A percentile compares a stretch with the other conserved stretches of the same genome.
Evolutionary conservation across 1,284 basidiomycete genomes (phyloP).

Genomic region (Hypsizygus ulmarius): DNA sequence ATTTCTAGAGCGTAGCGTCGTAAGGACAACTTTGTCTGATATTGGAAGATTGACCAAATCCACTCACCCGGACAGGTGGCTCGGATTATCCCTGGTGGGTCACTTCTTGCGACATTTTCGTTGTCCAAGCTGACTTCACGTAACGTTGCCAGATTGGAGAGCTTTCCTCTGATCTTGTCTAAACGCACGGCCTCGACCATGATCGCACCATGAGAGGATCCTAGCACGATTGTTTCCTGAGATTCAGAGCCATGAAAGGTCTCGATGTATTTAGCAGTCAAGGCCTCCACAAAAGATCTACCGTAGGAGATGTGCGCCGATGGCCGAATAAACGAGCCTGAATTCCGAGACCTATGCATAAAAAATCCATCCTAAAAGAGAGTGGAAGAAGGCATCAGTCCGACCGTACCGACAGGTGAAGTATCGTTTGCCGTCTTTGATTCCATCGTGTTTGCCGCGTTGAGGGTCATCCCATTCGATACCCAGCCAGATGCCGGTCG

Average conservation of each 20-base stretch:
- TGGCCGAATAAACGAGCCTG: slow-evolving; percentile 77
- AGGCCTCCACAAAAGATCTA: slow-evolving; percentile 70
- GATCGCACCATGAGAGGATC: slow-evolving; percentile 80
- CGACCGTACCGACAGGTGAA: slow-evolving; percentile 74
- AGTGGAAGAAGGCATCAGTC: slow-evolving; percentile 5
- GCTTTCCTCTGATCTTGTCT: slow-evolving; percentile 71
- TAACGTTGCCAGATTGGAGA: slow-evolving; percentile 66
- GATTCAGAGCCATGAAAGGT: slow-evolving; percentile 45
- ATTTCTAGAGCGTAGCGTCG: slow-evolving; percentile 52
- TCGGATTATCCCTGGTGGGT: slow-evolving; percentile 52
- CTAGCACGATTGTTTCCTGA: slow-evolving; percentile 66
- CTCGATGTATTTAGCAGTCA: slow-evolving; percentile 77
- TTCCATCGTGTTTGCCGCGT: slow-evolving; percentile 86
- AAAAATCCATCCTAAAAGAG: slow-evolving; percentile 7
- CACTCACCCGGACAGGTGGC: slow-evolving; percentile 69
- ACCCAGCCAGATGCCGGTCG: slow-evolving; percentile 81
- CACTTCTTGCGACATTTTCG: slow-evolving; percentile 58
- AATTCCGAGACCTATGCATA: slow-evolving; percentile 16
- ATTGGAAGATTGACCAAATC: slow-evolving; percentile 1
- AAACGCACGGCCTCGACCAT: slow-evolving; percentile 85
- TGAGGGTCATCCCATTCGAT: slow-evolving; percentile 91
- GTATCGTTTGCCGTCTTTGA: slow-evolving; percentile 75
- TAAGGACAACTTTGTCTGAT: background rate
- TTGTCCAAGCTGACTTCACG: slow-evolving; percentile 79
- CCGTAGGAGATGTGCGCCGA: slow-evolving; percentile 60